Conservation (phyloP, 768 basidiomycete species). For the Tylopilus felleus region DNA sequence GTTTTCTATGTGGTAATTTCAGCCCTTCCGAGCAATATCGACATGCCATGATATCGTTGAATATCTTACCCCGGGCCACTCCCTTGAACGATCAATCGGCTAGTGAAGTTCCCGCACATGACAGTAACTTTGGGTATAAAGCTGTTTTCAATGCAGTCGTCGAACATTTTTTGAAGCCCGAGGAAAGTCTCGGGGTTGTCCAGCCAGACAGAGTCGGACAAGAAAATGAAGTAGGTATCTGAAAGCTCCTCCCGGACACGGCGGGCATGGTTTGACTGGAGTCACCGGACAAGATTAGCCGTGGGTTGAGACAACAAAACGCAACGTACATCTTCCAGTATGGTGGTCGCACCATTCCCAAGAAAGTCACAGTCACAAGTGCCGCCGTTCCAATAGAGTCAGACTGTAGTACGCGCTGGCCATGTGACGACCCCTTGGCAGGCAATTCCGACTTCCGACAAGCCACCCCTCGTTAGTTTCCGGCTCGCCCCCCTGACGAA, state of each 20-base stretch:
- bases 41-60: conserved; percentile 78
- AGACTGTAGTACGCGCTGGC: too few species aligned
- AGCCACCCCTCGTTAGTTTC: too few species aligned
- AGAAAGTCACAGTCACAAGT: too few species aligned
- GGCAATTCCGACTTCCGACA: too few species aligned
- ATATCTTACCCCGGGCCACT: conserved; percentile 76
- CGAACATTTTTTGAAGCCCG: conserved; percentile 82
- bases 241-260: conserved; percentile 67
- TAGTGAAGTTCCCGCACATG: conserved; percentile 94
- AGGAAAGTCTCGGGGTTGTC: conserved; percentile 81
- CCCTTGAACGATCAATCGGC: conserved; percentile 73
- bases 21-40: background rate
- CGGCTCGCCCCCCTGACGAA: too few species aligned
- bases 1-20: conserved; percentile 53
- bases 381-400: too few species aligned
- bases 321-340: conserved; percentile 79
- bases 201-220: conserved; percentile 96
- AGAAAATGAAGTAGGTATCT: conserved; percentile 83
- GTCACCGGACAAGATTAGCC: conserved; percentile 5
- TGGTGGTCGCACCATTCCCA: conserved; percentile 88
- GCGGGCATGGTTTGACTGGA: conserved; percentile 56
- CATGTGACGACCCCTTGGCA: too few species aligned
- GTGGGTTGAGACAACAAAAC: background rate
- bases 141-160: conserved; percentile 81
- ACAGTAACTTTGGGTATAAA: conserved; percentile 89